Base-by-base conservation (phyloP, 2,329 filamentous ascomycete genomes). In the Arthroderma sp. region DNA sequence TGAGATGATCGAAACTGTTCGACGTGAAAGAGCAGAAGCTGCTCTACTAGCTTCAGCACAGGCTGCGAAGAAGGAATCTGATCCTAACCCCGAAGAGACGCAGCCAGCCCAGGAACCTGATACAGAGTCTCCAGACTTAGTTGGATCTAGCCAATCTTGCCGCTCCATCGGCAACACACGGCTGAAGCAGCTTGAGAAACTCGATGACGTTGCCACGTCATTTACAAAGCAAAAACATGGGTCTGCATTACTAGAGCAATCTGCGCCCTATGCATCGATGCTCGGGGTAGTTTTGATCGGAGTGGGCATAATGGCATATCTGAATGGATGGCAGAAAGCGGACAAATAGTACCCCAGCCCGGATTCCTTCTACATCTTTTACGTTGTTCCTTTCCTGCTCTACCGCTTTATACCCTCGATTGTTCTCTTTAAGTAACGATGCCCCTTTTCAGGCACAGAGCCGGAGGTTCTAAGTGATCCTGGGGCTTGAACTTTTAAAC, bases 1-100 rank as follows among this genome's bases (percentile, higher is more conserved):
- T 1, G 85, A 94, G 58, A 91, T 96, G 85, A 80, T 95, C 8
- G 72, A 85, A 54, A 81, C 82, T 52, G 82, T 95, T 45, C 78
- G 87, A 43, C 73, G 71, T 54, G 80, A 87, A 49, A 63, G 62
- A 32, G 53, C 78, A 80, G 53, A 76, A 75, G 52, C 72, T 68
- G 29, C 66, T 59, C 50, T 68, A 65, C 52, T 65, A 63, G 30
- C 68, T 63, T 31, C 41, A n/a, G 6, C 31, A 6, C 37, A 43
- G 40, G 3, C 43, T 5, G 41, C 34, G 15, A 36, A 9, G n/a
- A 42, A 22, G 8, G 11, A 29, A 15, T 37, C 32, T 9, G n/a
- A 64, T 64, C 3, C 65, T 53, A 32, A 50, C 46, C 43, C 7
- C 33, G 7, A 36, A 8, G 31, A 8, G 10, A 56, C 46, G 37